Base-by-base conservation (phyloP, 352 stramenopile species). In the Phytophthora ramorum region DNA sequence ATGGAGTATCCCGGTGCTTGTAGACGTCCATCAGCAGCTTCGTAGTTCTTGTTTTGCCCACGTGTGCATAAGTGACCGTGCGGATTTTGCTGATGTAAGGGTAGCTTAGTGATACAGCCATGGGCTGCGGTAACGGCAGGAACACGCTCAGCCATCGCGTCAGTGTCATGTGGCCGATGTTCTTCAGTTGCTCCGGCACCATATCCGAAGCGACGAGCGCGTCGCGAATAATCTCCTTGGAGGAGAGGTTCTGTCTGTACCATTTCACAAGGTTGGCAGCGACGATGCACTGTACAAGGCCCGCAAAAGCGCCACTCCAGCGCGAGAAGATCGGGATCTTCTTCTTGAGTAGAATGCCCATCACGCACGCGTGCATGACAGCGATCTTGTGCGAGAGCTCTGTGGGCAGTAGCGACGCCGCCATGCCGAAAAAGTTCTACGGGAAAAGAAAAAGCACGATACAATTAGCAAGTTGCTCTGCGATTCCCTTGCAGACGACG, bases 21-120 rank as follows among this genome's bases (percentile, higher is more conserved):
- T 88, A 91, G 22, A 91, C 75, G 62, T 91, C 82, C 83, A 91
- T 91, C 35, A 78, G 62, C 59, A 91, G 44, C 37, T 76, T 68
- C 7, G 47, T 75, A 12, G 75, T 83, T 54, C 75, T 79, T 34
- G 69, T 83, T 71, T 76, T 81, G 40, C 82, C 82, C 37, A 91
- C 80, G 16, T 85, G 70, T 3, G 77, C 81, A 52, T 87, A 91
- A 6, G 75, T 63, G 44, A 85, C 49, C 7, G 76, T 87, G 24
- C 65, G 52, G 24, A 76, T 65, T 35, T 79, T 81, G 46, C 59
- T 55, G 14, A 90, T 71, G 9, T 73, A 69, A n/a, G 76, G 76
- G 50, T 76, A 88, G 58, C 71, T 85, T 48, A 82, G 22, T 13
- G 61, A 66, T 8, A 89, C 48, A 13, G 73, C 75, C 55, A 87